Evolutionary conservation across 345 rosid genomes (phyloP).

Genomic region (Erysimum cheiranthoides): DNA sequence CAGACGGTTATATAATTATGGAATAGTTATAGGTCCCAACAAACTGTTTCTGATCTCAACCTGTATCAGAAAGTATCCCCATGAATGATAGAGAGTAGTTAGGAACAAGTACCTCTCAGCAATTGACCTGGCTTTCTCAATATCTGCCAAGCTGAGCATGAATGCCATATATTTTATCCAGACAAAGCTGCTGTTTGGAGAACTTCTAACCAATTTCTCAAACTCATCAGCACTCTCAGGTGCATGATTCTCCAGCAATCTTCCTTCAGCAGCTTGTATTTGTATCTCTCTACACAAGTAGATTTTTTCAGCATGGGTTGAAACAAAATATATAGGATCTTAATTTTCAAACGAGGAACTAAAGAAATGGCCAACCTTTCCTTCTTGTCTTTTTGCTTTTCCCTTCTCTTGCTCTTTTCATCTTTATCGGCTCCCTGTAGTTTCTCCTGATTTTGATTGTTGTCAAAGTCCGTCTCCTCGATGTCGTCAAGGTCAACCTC

Average conservation of each 20-base stretch:
- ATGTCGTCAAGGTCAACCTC: constrained; percentile 80
- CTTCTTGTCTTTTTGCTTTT: constrained; percentile 70
- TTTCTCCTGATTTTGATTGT: constrained; percentile 48
- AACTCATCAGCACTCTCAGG: constrained; percentile 89
- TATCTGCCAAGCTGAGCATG: constrained; percentile 76
- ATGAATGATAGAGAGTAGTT: constrained; percentile 15
- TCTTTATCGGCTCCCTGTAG: constrained; percentile 42
- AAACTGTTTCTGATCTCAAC: constrained; percentile 11
- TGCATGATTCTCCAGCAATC: constrained; percentile 75
- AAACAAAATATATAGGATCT: constrained; percentile 6
- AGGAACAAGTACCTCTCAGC: constrained; percentile 77
- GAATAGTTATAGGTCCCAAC: neutral
- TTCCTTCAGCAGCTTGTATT: constrained; percentile 93
- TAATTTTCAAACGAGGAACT: constrained; percentile 14
- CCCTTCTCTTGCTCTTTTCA: constrained; percentile 59
- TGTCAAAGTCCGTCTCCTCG: constrained; percentile 55
- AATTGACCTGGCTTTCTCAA: constrained; percentile 88
- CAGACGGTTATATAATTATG: neutral
- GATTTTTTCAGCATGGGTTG: constrained; percentile 15
- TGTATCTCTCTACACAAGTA: constrained; percentile 66
- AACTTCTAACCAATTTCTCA: constrained; percentile 88
- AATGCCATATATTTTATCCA: constrained; percentile 96
- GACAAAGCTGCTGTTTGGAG: constrained; percentile 91
- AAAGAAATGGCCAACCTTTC: constrained; percentile 60
- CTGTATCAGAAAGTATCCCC: neutral